Evolutionary conservation across 768 basidiomycete genomes (phyloP).

Genomic region (Sistotremastrum suecicum): DNA sequence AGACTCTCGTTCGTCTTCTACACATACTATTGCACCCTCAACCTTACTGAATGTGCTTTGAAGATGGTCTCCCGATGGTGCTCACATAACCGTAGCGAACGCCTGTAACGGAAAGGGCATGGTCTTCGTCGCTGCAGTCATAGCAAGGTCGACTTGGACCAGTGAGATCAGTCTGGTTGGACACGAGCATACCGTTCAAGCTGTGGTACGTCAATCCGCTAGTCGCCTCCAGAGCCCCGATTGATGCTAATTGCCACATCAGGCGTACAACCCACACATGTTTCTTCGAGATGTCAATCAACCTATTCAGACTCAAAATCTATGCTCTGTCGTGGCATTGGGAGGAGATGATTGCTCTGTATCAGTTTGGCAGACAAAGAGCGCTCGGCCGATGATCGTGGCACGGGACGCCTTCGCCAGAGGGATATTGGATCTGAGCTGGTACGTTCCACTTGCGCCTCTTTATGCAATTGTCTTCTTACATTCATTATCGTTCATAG

Average conservation of each 20-base stretch:
- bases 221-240: background rate
- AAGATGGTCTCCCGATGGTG: constrained; percentile 99
- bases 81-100: constrained; percentile 94
- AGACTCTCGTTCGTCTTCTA: constrained; percentile 51
- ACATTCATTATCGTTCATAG: constrained; percentile 23
- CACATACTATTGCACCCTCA: background rate
- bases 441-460: constrained; percentile 36
- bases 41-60: background rate
- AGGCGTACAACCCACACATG: constrained; percentile 91
- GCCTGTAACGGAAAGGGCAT: constrained; percentile 93
- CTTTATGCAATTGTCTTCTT: background rate
- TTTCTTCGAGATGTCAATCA: constrained; percentile 65
- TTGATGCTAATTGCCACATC: constrained; percentile 4
- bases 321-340: constrained; percentile 84
- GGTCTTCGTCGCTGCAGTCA: constrained; percentile 95
- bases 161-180: constrained; percentile 91
- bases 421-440: constrained; percentile 90
- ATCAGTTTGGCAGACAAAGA: constrained; percentile 93
- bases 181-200: constrained; percentile 94
- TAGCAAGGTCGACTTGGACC: constrained; percentile 78
- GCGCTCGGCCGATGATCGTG: constrained; percentile 81
- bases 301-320: constrained; percentile 64
- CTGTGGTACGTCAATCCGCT: constrained; percentile 46
- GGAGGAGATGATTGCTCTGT: constrained; percentile 90
- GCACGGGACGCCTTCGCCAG: constrained; percentile 89